These are phyloP conservation scores for Umbelopsis sp. DNA, from an alignment of 192 early-diverging fungal species.

Conservation along the genomic window DNA sequence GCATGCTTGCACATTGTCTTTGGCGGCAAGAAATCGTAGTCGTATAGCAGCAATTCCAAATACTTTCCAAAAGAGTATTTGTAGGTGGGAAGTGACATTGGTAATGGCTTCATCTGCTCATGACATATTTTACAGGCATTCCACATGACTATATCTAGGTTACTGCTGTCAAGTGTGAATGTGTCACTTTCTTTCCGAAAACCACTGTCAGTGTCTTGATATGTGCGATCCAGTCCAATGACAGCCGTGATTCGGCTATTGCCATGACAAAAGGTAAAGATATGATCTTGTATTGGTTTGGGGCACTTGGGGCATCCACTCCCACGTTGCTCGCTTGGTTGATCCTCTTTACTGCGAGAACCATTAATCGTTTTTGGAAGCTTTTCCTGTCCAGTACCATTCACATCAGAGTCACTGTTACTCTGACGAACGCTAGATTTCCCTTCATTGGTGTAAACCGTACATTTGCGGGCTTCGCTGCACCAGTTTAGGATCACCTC, in stretches of 20 bases:
- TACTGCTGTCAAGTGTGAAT: background rate
- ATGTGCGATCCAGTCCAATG: slow-evolving; percentile 36
- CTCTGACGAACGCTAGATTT: background rate
- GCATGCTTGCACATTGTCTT: slow-evolving; percentile 60
- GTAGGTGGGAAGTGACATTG: slow-evolving; percentile 77
- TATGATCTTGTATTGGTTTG: slow-evolving; percentile 43
- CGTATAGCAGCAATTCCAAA: slow-evolving; percentile 82
- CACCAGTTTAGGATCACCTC: slow-evolving; percentile 21
- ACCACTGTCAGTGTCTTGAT: slow-evolving; percentile 14
- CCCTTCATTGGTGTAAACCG: background rate
- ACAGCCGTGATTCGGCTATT: slow-evolving; percentile 51
- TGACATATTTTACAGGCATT: slow-evolving; percentile 75
- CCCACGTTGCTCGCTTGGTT: background rate
- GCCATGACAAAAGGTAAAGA: slow-evolving; percentile 59
- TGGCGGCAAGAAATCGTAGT: slow-evolving; percentile 53
- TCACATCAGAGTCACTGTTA: background rate
- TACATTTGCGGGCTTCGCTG: background rate
- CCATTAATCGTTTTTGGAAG: background rate
- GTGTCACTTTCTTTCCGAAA: background rate
- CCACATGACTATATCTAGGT: slow-evolving; percentile 76
- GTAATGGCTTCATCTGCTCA: slow-evolving; percentile 57
- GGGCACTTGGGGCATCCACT: slow-evolving; percentile 26
- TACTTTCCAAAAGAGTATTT: slow-evolving; percentile 94
- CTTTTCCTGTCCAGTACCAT: background rate
- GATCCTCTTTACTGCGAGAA: background rate